Percentiles rank a stretch among this genome's conserved stretches.
Conservation (phyloP, 2,329 filamentous ascomycete species). For the Xylariaceae sp. region DNA sequence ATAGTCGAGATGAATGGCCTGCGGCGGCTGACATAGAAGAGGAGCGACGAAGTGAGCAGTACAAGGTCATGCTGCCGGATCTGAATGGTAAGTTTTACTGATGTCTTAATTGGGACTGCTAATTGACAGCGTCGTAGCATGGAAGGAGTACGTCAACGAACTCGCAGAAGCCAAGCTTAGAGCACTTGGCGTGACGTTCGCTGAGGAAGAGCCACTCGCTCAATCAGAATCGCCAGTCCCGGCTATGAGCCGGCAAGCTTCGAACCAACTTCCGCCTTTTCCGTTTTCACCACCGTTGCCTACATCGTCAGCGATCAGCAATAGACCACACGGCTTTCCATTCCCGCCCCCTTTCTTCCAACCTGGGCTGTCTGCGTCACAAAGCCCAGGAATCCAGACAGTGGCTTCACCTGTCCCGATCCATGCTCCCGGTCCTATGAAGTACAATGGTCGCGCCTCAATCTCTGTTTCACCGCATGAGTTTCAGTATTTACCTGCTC, state of each 20-base stretch:
- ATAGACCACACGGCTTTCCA: conserved; percentile 49
- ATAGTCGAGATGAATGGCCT: conserved; percentile 67
- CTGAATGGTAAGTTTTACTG: conserved; percentile 47
- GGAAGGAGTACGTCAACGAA: conserved; percentile 73
- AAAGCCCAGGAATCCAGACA: conserved; percentile 59
- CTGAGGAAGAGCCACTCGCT: conserved; percentile 62
- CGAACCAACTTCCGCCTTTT: conserved; percentile 67
- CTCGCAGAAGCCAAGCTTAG: conserved; percentile 88
- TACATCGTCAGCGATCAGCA: conserved; percentile 71
- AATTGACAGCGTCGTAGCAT: conserved; percentile 37
- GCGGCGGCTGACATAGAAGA: conserved; percentile 50
- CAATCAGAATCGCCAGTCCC: conserved; percentile 60
- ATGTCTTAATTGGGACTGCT: conserved; percentile 3
- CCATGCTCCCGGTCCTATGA: conserved; percentile 47
- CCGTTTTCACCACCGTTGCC: conserved; percentile 81
- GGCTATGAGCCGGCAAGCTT: conserved; percentile 61
- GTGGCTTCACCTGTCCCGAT: conserved; percentile 71
- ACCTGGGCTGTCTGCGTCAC: conserved; percentile 52
- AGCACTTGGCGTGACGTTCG: conserved; percentile 80
- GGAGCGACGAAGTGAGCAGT: conserved; percentile 50
- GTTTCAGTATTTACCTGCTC: conserved; percentile 61
- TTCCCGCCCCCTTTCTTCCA: conserved; percentile 57
- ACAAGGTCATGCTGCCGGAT: conserved; percentile 64
- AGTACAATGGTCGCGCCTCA: conserved; percentile 66
- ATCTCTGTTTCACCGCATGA: conserved; percentile 59